Conservation (phyloP, 192 early-diverging fungal genomes). For the Mortierella antarctica region DNA sequence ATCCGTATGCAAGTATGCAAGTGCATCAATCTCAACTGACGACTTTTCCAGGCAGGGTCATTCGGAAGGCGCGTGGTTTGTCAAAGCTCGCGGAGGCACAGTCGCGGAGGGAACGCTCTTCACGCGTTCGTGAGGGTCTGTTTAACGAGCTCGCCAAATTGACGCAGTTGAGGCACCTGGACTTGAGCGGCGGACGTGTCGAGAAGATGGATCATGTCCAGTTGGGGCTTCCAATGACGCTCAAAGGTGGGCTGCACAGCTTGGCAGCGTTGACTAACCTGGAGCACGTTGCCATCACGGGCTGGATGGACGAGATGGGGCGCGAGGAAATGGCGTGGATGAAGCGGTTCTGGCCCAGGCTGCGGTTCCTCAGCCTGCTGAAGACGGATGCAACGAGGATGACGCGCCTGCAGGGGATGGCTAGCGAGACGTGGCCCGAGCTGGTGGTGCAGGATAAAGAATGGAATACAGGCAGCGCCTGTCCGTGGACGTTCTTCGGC, state of each 20-base stretch:
- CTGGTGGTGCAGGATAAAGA: constrained; percentile 25
- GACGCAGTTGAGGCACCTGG: constrained; percentile 14
- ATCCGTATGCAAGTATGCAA: too few species aligned
- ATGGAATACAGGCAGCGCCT: constrained; percentile 1
- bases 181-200: constrained; percentile 34
- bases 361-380: constrained; percentile 8
- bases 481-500: not conserved
- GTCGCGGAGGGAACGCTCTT: not conserved
- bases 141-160: constrained; percentile 16
- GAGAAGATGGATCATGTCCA: constrained; percentile 23
- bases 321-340: constrained; percentile 23
- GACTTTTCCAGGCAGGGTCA: too few species aligned
- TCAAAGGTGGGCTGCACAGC: constrained; percentile 7
- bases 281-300: constrained; percentile 29
- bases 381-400: constrained; percentile 4
- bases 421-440: constrained; percentile 18
- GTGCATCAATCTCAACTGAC: too few species aligned
- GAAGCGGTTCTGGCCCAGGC: constrained; percentile 22
- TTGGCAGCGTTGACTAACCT: constrained; percentile 1
- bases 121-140: constrained; percentile 3
- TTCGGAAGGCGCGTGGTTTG: too few species aligned
- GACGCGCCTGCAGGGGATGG: constrained; percentile 8
- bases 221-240: constrained; percentile 25
- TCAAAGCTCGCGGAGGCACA: too few species aligned
- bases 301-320: constrained; percentile 37